Evolutionary conservation across 2,329 filamentous ascomycete species (phyloP).

Genomic region (Talaromyces sp.): DNA sequence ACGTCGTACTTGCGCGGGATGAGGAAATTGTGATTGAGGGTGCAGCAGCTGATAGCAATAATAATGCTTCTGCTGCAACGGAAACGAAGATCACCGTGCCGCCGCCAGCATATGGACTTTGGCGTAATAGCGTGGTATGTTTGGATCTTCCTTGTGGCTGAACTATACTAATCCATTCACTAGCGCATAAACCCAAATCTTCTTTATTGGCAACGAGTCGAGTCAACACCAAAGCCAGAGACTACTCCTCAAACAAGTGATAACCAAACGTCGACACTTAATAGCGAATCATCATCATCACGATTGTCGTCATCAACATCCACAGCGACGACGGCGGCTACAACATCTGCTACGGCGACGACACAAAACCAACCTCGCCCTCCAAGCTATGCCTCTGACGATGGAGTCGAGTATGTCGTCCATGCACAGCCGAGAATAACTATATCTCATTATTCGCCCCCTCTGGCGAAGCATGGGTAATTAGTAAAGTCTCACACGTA

Average conservation of each 20-base stretch:
- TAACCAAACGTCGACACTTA: constrained; percentile 5
- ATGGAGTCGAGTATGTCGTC: constrained; percentile 67
- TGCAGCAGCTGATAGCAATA: background rate
- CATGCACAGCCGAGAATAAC: constrained; percentile 60
- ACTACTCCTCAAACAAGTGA: constrained; percentile 18
- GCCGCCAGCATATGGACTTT: constrained; percentile 80
- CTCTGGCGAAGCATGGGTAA: background rate
- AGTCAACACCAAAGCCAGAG: constrained; percentile 18
- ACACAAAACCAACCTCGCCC: constrained; percentile 46
- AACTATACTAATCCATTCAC: background rate
- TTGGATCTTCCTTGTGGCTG: background rate
- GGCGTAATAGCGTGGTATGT: constrained; percentile 76
- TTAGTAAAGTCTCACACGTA: too few species aligned
- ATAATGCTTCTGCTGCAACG: constrained; percentile 39
- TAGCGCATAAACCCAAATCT: constrained; percentile 74
- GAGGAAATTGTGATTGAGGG: constrained; percentile 54
- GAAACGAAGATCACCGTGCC: constrained; percentile 52
- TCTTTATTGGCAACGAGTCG: constrained; percentile 72
- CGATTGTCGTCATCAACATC: background rate
- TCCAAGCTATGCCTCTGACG: constrained; percentile 71
- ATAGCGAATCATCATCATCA: background rate
- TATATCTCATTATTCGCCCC: constrained; percentile 21
- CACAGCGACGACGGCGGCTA: constrained; percentile 22
- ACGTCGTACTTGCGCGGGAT: constrained; percentile 67
- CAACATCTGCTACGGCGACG: constrained; percentile 18